Percentiles rank a stretch among this genome's conserved stretches.
Conservation (phyloP, 305 asterid species). For the Rubia tinctorum region DNA sequence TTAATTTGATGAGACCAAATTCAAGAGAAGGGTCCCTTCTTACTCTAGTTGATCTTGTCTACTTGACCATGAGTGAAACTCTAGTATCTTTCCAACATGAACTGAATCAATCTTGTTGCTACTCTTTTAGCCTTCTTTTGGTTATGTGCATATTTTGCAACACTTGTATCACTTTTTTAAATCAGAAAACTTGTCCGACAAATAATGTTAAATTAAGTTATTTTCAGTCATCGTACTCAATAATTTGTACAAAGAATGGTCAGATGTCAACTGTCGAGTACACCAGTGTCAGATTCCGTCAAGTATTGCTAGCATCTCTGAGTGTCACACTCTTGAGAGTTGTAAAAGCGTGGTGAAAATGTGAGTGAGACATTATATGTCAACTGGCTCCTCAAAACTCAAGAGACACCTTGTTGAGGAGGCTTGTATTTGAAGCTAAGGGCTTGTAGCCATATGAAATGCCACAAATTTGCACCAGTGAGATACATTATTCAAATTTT, state of each 20-base stretch:
- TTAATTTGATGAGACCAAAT: neutral
- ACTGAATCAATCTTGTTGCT: neutral
- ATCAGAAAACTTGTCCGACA: no score
- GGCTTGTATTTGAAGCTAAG: neutral
- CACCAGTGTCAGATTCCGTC: neutral
- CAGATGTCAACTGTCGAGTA: no score
- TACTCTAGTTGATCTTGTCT: neutral
- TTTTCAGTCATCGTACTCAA: no score
- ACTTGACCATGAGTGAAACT: slow-evolving; percentile 1
- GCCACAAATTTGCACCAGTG: slow-evolving; percentile 2
- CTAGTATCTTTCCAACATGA: neutral
- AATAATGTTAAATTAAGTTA: no score
- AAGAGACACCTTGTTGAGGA: neutral
- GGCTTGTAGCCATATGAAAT: slow-evolving; percentile 4
- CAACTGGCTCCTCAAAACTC: neutral
- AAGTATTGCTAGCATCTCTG: neutral
- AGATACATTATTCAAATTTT: neutral
- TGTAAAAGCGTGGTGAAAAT: neutral
- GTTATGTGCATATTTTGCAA: neutral
- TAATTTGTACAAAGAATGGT: no score
- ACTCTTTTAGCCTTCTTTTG: neutral
- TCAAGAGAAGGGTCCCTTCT: neutral
- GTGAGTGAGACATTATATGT: neutral
- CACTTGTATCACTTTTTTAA: neutral
- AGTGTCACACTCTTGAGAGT: neutral